These are phyloP conservation scores for Apiospora rasikravindrae DNA, from an alignment of 2,329 filamentous ascomycete species.

Conservation along the genomic window DNA sequence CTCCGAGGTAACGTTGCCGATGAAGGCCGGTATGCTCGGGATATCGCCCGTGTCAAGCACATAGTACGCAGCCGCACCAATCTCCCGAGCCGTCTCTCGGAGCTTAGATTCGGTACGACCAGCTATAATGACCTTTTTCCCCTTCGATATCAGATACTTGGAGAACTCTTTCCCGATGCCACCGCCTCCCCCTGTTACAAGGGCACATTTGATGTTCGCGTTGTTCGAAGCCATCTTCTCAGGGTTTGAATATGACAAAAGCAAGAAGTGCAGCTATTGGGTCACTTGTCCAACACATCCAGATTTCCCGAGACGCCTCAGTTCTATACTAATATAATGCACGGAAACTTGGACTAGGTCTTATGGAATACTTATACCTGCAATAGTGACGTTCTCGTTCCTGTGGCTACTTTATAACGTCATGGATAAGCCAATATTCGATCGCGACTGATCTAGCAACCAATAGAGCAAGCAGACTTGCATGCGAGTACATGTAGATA, in stretches of 20 bases:
- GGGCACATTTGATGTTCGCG: slow-evolving; percentile 48
- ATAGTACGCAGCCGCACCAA: slow-evolving; percentile 57
- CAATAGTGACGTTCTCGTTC: not conserved
- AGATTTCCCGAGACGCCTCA: not conserved
- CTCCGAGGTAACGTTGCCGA: slow-evolving; percentile 49
- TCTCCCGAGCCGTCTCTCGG: slow-evolving; percentile 44
- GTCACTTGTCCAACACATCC: not conserved
- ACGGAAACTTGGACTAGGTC: not conserved
- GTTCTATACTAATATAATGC: not conserved
- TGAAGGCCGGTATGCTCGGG: slow-evolving; percentile 48
- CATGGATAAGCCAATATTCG: not conserved
- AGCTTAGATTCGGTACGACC: slow-evolving; percentile 62
- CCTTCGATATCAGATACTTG: slow-evolving; percentile 49
- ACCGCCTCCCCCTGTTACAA: slow-evolving; percentile 56
- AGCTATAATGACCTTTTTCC: slow-evolving; percentile 57
- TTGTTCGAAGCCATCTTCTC: slow-evolving; percentile 18
- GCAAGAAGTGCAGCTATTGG: not conserved
- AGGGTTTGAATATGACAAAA: not conserved
- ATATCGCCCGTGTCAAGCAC: slow-evolving; percentile 55
- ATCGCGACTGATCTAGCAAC: not conserved
- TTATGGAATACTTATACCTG: not conserved
- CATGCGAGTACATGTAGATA: too few species aligned
- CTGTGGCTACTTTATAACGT: not conserved
- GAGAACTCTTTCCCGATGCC: slow-evolving; percentile 57
- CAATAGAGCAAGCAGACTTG: not conserved